A percentile compares a stretch with the other conserved stretches of the same genome.
Evolutionary conservation across 257 asterid species (phyloP).

Genomic region (Capsicum rhomboideum): DNA sequence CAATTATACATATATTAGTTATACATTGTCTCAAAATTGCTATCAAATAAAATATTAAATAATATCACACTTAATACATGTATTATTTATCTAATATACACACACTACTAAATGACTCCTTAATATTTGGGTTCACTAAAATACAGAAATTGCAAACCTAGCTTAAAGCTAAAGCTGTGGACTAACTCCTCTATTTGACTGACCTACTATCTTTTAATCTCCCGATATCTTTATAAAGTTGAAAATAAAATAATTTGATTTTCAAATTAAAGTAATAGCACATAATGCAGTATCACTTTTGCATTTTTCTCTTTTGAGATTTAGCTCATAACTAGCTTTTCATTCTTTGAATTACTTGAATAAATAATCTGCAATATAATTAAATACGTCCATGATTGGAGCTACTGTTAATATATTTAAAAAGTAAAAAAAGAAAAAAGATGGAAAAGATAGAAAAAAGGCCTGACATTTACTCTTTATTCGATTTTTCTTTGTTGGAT

Average conservation of each 20-base stretch:
- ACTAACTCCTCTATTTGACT: too few relatives aligned
- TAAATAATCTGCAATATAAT: background rate
- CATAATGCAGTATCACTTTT: background rate
- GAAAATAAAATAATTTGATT: background rate
- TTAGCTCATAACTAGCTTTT: background rate
- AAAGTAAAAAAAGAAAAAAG: background rate
- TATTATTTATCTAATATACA: too few relatives aligned
- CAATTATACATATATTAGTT: too few relatives aligned
- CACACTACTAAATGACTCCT: too few relatives aligned
- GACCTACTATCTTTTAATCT: too few relatives aligned
- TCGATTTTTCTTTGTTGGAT: background rate
- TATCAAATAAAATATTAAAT: too few relatives aligned
- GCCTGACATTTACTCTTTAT: background rate
- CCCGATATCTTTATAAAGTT: too few relatives aligned
- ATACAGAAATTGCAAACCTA: too few relatives aligned
- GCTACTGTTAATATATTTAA: background rate
- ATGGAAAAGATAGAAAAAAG: background rate
- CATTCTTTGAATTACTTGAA: background rate
- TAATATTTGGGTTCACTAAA: background rate
- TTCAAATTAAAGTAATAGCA: background rate
- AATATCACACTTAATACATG: too few relatives aligned
- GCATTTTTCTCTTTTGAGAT: background rate
- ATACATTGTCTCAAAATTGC: too few relatives aligned
- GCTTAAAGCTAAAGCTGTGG: too few relatives aligned
- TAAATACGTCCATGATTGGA: background rate